Evolutionary conservation across 2,329 filamentous ascomycete species (phyloP).

Genomic region (Beauveria sp.): DNA sequence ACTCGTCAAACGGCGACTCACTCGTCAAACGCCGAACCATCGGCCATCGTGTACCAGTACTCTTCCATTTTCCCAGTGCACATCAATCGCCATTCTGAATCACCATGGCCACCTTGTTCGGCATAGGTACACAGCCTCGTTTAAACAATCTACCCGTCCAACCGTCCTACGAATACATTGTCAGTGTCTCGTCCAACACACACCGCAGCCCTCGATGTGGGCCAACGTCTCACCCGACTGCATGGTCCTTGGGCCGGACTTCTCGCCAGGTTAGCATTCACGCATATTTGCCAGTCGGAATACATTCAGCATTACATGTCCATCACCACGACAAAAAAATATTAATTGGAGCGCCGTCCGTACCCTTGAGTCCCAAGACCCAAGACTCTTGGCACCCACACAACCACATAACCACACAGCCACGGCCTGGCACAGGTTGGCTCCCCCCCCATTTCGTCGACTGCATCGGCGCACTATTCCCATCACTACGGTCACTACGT

Average conservation of each 20-base stretch:
- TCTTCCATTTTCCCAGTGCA: no score
- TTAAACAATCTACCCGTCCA: no score
- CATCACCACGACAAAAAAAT: not conserved
- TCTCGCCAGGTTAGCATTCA: not conserved
- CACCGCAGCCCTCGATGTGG: not conserved
- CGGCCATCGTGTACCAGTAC: no score
- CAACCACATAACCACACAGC: no score
- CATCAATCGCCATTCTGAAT: no score
- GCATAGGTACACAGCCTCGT: no score
- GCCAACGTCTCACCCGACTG: not conserved
- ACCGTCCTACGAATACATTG: not conserved
- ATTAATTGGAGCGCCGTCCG: not conserved
- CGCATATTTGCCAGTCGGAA: not conserved
- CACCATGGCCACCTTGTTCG: no score
- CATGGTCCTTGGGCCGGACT: not conserved
- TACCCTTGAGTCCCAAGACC: not conserved
- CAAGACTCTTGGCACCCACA: not conserved
- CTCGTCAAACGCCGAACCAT: no score
- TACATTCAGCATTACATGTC: not conserved
- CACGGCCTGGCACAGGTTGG: not conserved
- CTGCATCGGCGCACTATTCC: not conserved
- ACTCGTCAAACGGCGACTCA: no score
- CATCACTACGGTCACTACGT: not conserved
- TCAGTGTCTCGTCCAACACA: not conserved
- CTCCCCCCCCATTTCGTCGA: not conserved